Conservation (phyloP, 2,329 filamentous ascomycete species). For the Pseudogymnoascus sp. region DNA sequence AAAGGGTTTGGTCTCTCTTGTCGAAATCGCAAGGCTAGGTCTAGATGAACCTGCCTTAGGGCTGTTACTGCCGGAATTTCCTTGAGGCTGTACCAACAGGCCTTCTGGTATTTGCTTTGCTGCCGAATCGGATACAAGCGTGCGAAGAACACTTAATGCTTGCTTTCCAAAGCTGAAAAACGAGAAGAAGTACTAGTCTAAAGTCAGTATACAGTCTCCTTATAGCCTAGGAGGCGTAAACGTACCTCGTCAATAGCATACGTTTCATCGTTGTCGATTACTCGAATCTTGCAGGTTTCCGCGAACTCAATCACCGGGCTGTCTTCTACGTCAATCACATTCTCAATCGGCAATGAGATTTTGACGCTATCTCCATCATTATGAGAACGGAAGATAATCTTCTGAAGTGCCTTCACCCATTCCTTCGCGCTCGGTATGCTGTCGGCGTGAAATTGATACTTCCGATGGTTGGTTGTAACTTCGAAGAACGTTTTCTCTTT, state of each 20-base stretch:
- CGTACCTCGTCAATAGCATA: constrained; percentile 88
- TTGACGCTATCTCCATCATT: constrained; percentile 97
- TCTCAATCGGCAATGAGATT: constrained; percentile 81
- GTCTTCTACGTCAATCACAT: constrained; percentile 88
- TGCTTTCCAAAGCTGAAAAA: constrained; percentile 86
- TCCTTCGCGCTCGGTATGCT: constrained; percentile 83
- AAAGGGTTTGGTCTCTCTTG: constrained; percentile 16
- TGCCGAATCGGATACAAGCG: constrained; percentile 29
- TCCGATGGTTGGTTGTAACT: constrained; percentile 74
- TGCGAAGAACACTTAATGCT: constrained; percentile 67
- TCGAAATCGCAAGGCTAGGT: constrained; percentile 19
- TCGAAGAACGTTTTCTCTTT: constrained; percentile 70
- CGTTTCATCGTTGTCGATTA: constrained; percentile 89
- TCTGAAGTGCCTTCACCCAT: constrained; percentile 91
- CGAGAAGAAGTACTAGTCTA: constrained; percentile 81
- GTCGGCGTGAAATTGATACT: constrained; percentile 84
- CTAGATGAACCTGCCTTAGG: constrained; percentile 21
- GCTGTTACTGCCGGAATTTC: constrained; percentile 18
- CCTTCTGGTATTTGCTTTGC: constrained; percentile 29
- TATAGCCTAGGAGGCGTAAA: constrained; percentile 11
- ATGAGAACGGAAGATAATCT: constrained; percentile 90
- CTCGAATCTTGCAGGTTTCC: constrained; percentile 86
- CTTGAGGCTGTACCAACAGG: constrained; percentile 19
- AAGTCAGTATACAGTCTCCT: constrained; percentile 21
- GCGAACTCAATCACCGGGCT: constrained; percentile 86